Base-by-base conservation (phyloP, 208 protist genomes). In the Vickermania ingenoplastis region DNA sequence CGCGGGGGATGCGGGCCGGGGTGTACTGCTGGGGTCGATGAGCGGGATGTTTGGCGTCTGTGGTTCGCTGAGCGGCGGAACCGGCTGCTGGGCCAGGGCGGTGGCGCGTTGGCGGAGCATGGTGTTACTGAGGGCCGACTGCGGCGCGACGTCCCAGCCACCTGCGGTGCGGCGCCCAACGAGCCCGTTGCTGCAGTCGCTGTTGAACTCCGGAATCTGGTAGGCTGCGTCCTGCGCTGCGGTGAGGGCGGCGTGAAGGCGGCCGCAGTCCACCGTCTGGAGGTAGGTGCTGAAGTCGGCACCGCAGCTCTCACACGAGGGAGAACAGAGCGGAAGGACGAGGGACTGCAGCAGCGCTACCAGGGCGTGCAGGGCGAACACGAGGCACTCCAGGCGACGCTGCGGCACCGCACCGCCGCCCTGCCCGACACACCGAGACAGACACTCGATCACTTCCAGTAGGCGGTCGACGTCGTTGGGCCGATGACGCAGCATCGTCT, bases 291-390 rank as follows among this genome's bases (percentile, higher is more conserved):
- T 23, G 28, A 77, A 83, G n/a, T n/a, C 22, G 45, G 57, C 36
- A 13, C 36, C 60, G 11, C 22, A 26, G n/a, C 7, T 5, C 60
- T 48, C 54, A 48, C 56, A 50, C 51, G 53, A 2, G 57, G 26
- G 29, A 62, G 27, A 36, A 30, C 26, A 5, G 49, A 57, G 21
- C 24, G 73, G 79, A 2, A 91, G 63, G 2, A 85, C 71, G 54
- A 91, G 88, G 24, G 81, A 84, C 57, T 91, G 81, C 5, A 88
- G 54, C 17, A 89, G 67, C 55, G 75, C 77, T 25, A 91, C 72
- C 23, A 89, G 65, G 23, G 75, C 75, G 53, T 91, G 84, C 22
- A 89, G 67, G 5, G 76, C 68, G 64, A 76, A 68, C 1, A 91
- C 57, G 57, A 80, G 70, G 7, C 73, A 71, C 58, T 79, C 77